Evolutionary conservation across 495 filamentous ascomycete species (phyloP).

Genomic region (Physcia stellaris): DNA sequence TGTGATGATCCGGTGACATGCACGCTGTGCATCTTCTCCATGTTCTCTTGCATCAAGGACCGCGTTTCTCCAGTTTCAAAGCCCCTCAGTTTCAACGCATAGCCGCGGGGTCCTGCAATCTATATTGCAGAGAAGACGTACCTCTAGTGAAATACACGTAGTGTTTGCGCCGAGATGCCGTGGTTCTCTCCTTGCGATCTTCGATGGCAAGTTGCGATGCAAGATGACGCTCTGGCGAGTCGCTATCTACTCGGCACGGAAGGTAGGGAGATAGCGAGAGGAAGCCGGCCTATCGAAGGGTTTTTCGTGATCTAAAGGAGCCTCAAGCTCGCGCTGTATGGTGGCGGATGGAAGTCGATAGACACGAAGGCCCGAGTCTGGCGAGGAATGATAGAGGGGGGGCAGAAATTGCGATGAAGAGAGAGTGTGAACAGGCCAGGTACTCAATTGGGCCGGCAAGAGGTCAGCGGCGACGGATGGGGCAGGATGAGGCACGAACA

Average conservation of each 20-base stretch:
- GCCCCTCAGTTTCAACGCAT: too few species aligned
- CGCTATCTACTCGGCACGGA: too few species aligned
- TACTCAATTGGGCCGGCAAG: background rate
- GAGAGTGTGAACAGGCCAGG: background rate
- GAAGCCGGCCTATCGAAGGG: background rate
- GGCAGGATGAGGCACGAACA: too few species aligned
- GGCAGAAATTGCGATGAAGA: background rate
- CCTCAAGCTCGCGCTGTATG: background rate
- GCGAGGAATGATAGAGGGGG: background rate
- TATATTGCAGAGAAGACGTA: background rate
- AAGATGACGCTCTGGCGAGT: too few species aligned
- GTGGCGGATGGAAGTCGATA: too few species aligned
- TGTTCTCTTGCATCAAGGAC: too few species aligned
- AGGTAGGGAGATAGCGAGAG: too few species aligned
- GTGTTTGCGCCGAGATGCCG: background rate
- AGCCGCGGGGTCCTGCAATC: too few species aligned
- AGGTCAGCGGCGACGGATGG: background rate
- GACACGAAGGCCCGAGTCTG: too few species aligned
- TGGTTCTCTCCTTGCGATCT: background rate
- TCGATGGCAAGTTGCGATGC: background rate
- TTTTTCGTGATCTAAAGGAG: background rate
- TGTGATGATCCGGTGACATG: too few species aligned
- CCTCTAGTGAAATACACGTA: background rate
- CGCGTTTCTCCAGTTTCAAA: too few species aligned
- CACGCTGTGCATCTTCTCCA: too few species aligned